Evolutionary conservation across 1,139 yeast genomes (phyloP).

Genomic region (Arxiozyma slooffiae): DNA sequence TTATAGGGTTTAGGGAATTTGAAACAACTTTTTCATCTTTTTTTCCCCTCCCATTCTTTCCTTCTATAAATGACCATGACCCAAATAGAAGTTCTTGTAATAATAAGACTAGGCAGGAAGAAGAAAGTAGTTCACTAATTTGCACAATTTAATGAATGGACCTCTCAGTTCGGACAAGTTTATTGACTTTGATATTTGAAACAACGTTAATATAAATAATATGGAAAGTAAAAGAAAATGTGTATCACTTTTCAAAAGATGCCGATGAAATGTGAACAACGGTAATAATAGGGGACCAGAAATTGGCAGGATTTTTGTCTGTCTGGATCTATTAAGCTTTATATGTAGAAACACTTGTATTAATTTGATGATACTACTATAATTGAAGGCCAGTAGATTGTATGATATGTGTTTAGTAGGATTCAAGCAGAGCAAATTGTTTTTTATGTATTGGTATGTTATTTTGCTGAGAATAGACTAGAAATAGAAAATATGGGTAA

Average conservation of each 20-base stretch:
- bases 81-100: no score
- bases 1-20: no score
- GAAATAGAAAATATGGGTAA: conserved; percentile 34
- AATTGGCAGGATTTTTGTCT: conserved; percentile 78
- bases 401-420: conserved; percentile 47
- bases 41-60: background rate
- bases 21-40: no score
- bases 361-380: conserved; percentile 42
- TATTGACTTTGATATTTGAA: background rate
- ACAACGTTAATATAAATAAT: background rate
- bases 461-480: conserved; percentile 68
- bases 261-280: conserved; percentile 4
- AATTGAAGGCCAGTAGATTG: conserved; percentile 37
- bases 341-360: conserved; percentile 59
- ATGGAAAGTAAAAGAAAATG: background rate
- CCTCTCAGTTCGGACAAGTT: background rate
- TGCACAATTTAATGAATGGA: background rate
- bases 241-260: background rate
- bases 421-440: conserved; percentile 51
- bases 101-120: background rate
- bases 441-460: conserved; percentile 64
- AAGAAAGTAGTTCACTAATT: background rate
- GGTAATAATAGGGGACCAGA: conserved; percentile 34
- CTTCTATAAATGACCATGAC: no score
- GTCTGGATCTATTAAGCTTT: conserved; percentile 59